Conservation (phyloP, 2,329 filamentous ascomycete genomes). For the Juglanconis sp. region DNA sequence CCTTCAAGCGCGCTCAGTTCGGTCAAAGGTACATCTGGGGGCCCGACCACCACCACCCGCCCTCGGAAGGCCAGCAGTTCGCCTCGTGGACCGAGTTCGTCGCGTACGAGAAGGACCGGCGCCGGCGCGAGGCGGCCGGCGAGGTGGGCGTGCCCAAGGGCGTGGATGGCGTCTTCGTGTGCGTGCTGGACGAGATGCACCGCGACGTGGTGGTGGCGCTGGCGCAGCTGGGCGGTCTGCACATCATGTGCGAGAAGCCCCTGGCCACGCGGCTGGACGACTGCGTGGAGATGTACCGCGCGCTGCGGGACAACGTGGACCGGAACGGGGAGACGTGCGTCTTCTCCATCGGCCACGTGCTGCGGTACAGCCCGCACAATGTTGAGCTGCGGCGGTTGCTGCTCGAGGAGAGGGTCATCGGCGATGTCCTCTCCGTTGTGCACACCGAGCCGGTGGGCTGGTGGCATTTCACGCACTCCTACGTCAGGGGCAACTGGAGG, state of each 20-base stretch:
- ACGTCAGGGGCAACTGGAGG: constrained; percentile 92
- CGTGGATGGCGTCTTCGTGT: constrained; percentile 61
- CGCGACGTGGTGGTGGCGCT: constrained; percentile 74
- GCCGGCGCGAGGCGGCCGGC: constrained; percentile 49
- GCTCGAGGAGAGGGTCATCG: constrained; percentile 71
- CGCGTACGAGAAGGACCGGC: constrained; percentile 64
- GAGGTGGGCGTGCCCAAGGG: constrained; percentile 46
- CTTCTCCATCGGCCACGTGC: constrained; percentile 90
- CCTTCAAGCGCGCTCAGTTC: constrained; percentile 71
- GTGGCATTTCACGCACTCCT: constrained; percentile 93
- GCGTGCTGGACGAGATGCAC: constrained; percentile 85
- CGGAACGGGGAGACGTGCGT: constrained; percentile 41
- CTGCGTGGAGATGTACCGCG: constrained; percentile 70
- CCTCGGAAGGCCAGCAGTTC: constrained; percentile 66
- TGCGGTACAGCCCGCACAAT: constrained; percentile 92
- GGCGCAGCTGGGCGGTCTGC: constrained; percentile 63
- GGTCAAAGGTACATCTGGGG: constrained; percentile 74
- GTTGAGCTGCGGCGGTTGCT: constrained; percentile 77
- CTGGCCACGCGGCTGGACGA: constrained; percentile 75
- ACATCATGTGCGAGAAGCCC: constrained; percentile 95
- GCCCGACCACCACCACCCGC: constrained; percentile 24
- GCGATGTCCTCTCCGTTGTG: constrained; percentile 79
- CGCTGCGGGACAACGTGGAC: constrained; percentile 41
- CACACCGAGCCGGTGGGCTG: constrained; percentile 94
- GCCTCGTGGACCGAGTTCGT: constrained; percentile 72